Base-by-base conservation (phyloP, 345 rosid species). In the Physaria fendleri region DNA sequence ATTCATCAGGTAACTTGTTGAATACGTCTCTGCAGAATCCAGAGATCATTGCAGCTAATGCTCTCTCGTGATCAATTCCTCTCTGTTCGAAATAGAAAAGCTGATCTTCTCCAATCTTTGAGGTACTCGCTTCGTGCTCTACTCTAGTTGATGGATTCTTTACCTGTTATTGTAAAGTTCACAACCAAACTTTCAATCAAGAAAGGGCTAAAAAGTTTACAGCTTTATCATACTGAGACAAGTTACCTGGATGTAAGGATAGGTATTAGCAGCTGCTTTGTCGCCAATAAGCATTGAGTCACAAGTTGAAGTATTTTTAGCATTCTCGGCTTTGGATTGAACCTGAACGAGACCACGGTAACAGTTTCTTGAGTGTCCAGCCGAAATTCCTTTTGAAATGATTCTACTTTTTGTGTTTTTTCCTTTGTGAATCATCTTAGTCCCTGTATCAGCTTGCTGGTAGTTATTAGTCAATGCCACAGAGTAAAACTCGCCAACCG, bases 241-340 rank as follows among this genome's bases (percentile, higher is more conserved):
- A 22, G 4, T n/a, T 48, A 76, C 86, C 98, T 93, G 99, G 72
- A 93, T 93, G 62, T 93, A 93, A 13, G 99, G 99, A 74, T 93
- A 93, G 50, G 99, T 93, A 74, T 89, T 93, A 51, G 97, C 97
- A 54, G 94, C 97, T 13, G 94, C 99, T 37, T 50, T 77, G 40
- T 93, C 99, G 24, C 97, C 97, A 4, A 92, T 86, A 66, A 92
- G 97, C 95, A 92, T 88, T 2, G 98, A 88, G 68, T 92, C 98
- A 29, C 99, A 93, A 53, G 84, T 88, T 1, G 99, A 93, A 39
- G 89, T 86, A 44, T 89, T 93, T 48, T 75, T 76, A 45, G 97
- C 95, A 81, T 85, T 85, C 42, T 87, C 91, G 1, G 99, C 97
- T 74, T 85, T 93, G 0, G 99, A 89, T n/a, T 76, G 89, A 65